phyloP scores from a whole-genome alignment of 805 yeast genomes.

The Millerago galiae region DNA sequence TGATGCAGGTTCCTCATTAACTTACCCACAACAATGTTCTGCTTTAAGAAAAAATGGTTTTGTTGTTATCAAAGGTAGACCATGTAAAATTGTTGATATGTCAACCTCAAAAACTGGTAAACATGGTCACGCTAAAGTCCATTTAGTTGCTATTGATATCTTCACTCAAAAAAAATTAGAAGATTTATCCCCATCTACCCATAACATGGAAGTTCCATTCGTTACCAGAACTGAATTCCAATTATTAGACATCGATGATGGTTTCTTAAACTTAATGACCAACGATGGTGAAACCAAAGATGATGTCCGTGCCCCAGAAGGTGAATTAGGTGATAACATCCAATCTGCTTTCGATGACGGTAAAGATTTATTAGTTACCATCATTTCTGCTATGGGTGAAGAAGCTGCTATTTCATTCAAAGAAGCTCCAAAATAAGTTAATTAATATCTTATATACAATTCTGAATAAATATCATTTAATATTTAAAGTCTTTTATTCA shows the following conservation, averaged over 20 bases:
- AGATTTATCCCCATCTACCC: conserved; percentile 99
- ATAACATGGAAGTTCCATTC: conserved; percentile 99
- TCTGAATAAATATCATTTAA: too few relatives aligned
- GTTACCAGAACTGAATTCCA: conserved; percentile 94
- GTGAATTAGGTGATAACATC: conserved; percentile 91
- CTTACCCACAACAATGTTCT: conserved; percentile 99
- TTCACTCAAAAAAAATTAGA: conserved; percentile 99
- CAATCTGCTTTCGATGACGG: conserved; percentile 95
- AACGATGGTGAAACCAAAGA: conserved; percentile 98
- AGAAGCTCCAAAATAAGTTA: conserved; percentile 79
- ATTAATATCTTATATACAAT: neutral
- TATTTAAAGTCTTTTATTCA: too few relatives aligned
- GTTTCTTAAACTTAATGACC: conserved; percentile 95
- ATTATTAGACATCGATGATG: conserved; percentile 97
- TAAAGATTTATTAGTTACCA: conserved; percentile 94
- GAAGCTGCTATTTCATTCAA: conserved; percentile 98
- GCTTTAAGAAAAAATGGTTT: conserved; percentile 99
- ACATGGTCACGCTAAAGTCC: conserved; percentile 99
- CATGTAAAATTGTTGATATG: conserved; percentile 99
- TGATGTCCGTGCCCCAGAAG: conserved; percentile 97
- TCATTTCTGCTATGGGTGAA: conserved; percentile 98
- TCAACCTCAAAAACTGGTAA: conserved; percentile 99
- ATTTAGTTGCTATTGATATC: conserved; percentile 97
- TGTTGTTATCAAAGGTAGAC: conserved; percentile 98
- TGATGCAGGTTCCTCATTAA: conserved; percentile 97